phyloP scores from a whole-genome alignment of 805 yeast species.

The Starmerella sirachaensis region DNA sequence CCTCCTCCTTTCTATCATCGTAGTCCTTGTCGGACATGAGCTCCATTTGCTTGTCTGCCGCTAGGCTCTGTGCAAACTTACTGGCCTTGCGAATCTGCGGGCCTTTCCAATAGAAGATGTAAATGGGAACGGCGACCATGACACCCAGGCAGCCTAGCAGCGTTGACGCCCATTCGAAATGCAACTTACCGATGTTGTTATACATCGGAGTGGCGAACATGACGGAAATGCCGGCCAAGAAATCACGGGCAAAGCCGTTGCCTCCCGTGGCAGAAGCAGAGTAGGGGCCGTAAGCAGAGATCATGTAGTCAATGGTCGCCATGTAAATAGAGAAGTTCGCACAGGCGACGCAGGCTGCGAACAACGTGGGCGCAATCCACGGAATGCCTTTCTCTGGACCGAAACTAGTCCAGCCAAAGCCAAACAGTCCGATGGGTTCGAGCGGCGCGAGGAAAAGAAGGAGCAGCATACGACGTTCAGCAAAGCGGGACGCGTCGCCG shows the following conservation, averaged over 20 bases:
- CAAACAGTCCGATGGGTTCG: slow-evolving; percentile 33
- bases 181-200: slow-evolving; percentile 28
- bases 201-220: slow-evolving; percentile 34
- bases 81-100: slow-evolving; percentile 30
- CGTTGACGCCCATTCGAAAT: slow-evolving; percentile 34
- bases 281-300: slow-evolving; percentile 34
- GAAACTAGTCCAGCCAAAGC: slow-evolving; percentile 35
- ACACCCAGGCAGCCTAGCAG: slow-evolving; percentile 30
- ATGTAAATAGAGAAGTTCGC: slow-evolving; percentile 35
- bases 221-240: slow-evolving; percentile 33
- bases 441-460: slow-evolving; percentile 32
- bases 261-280: slow-evolving; percentile 37
- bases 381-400: slow-evolving; percentile 29
- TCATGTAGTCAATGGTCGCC: slow-evolving; percentile 37
- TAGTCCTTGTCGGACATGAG: slow-evolving; percentile 5
- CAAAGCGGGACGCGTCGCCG: slow-evolving; percentile 22
- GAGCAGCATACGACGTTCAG: slow-evolving; percentile 22
- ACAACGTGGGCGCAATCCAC: slow-evolving; percentile 36
- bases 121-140: slow-evolving; percentile 31
- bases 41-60: slow-evolving; percentile 15
- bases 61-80: slow-evolving; percentile 30
- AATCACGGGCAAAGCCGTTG: slow-evolving; percentile 35
- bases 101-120: slow-evolving; percentile 34
- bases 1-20: background rate
- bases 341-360: slow-evolving; percentile 30